Evolutionary conservation across 805 yeast species (phyloP).

Genomic region (Kuraishia piskuri): DNA sequence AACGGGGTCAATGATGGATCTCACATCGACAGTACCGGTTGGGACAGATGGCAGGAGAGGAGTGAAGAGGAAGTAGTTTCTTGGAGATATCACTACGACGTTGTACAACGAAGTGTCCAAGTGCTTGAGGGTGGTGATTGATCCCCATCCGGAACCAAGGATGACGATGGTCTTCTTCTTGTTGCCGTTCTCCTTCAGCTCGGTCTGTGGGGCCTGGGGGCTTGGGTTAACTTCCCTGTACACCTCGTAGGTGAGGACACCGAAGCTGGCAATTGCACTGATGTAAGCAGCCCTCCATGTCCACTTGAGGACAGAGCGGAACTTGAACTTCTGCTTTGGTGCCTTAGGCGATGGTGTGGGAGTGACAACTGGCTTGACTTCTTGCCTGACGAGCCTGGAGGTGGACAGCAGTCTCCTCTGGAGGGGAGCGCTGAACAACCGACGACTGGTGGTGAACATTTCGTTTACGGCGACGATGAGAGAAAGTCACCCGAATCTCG

Average conservation of each 20-base stretch:
- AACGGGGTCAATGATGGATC: conserved; percentile 92
- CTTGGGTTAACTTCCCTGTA: conserved; percentile 57
- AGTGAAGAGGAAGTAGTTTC: conserved; percentile 92
- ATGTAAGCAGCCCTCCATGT: conserved; percentile 43
- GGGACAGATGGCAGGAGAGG: conserved; percentile 95
- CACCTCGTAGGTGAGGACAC: conserved; percentile 53
- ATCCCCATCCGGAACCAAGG: conserved; percentile 93
- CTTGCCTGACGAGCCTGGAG: neutral
- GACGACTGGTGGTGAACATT: neutral
- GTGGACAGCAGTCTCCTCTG: conserved; percentile 2
- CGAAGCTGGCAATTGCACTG: conserved; percentile 42
- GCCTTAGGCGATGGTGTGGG: conserved; percentile 2
- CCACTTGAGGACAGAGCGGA: conserved; percentile 23
- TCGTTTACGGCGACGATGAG: neutral
- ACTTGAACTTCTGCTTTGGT: conserved; percentile 5
- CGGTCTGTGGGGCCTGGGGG: conserved; percentile 49
- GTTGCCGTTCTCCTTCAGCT: conserved; percentile 38
- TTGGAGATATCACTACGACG: conserved; percentile 84
- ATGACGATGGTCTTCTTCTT: conserved; percentile 68
- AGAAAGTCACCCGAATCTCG: neutral
- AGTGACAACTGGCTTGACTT: conserved; percentile 3
- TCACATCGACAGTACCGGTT: conserved; percentile 83
- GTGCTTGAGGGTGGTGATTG: conserved; percentile 74
- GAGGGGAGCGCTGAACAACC: neutral
- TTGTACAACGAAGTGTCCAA: conserved; percentile 83